phyloP scores from a whole-genome alignment of 805 yeast species.

The Saccharomycopsis fermentans region DNA sequence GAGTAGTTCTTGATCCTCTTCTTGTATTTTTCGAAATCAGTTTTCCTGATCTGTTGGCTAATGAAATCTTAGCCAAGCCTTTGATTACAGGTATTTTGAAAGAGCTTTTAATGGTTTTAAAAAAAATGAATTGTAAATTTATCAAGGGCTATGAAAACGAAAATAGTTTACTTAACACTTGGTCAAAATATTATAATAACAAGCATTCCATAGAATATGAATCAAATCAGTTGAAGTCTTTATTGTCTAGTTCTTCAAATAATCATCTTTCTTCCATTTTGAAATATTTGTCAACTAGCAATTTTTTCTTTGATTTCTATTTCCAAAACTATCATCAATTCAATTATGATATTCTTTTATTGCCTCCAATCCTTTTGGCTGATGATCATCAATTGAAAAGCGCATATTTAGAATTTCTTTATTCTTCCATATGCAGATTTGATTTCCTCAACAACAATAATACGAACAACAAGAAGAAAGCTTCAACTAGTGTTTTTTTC shows the following conservation, averaged over 20 bases:
- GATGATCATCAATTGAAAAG: constrained; percentile 81
- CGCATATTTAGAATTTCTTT: constrained; percentile 81
- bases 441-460: constrained; percentile 27
- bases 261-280: constrained; percentile 19
- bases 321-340: constrained; percentile 37
- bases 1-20: constrained; percentile 68
- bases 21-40: constrained; percentile 65
- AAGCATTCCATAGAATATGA: not conserved
- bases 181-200: constrained; percentile 38
- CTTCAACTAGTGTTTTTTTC: constrained; percentile 26
- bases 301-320: constrained; percentile 56
- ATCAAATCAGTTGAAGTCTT: not conserved
- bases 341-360: constrained; percentile 62
- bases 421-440: constrained; percentile 64
- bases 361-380: constrained; percentile 84
- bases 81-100: constrained; percentile 67
- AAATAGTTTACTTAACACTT: constrained; percentile 41
- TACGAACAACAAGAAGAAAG: constrained; percentile 23
- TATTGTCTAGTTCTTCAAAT: not conserved
- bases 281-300: constrained; percentile 40
- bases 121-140: constrained; percentile 66
- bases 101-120: constrained; percentile 64
- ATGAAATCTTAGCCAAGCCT: constrained; percentile 77
- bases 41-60: constrained; percentile 44
- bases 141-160: constrained; percentile 65